A percentile compares a stretch with the other conserved stretches of the same genome.
Evolutionary conservation across 2,329 filamentous ascomycete genomes (phyloP).

Genomic region (Hymenoscyphus scutula): DNA sequence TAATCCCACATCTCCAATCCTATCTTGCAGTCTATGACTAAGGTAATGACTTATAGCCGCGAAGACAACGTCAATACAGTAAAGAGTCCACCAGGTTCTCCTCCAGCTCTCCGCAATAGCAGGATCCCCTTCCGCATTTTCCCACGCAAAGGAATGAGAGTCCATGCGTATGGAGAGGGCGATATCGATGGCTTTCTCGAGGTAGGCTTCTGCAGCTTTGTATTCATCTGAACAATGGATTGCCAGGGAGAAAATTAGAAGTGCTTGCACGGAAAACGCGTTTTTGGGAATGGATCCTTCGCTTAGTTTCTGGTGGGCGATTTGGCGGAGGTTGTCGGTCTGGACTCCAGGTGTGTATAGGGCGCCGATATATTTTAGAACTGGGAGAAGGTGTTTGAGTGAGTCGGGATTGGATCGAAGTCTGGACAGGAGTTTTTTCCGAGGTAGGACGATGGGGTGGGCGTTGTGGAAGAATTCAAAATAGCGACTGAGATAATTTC

Average conservation of each 20-base stretch:
- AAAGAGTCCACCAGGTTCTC: slow-evolving; percentile 72
- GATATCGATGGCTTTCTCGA: slow-evolving; percentile 51
- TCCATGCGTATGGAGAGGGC: slow-evolving; percentile 61
- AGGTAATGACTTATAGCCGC: slow-evolving; percentile 22
- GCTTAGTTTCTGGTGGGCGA: slow-evolving; percentile 12
- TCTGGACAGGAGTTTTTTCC: slow-evolving; percentile 31
- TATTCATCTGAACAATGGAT: slow-evolving; percentile 37
- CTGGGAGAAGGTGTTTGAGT: slow-evolving; percentile 29
- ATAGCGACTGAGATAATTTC: slow-evolving; percentile 11
- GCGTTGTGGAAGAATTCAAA: slow-evolving; percentile 33
- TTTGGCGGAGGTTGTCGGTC: slow-evolving; percentile 2
- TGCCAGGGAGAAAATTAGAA: slow-evolving; percentile 37
- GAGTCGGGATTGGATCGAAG: slow-evolving; percentile 32
- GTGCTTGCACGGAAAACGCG: slow-evolving; percentile 37
- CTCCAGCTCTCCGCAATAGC: slow-evolving; percentile 58
- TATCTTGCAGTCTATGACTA: slow-evolving; percentile 43
- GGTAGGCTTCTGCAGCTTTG: slow-evolving; percentile 28
- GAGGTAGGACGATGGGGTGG: slow-evolving; percentile 37
- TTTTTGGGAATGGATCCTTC: slow-evolving; percentile 14
- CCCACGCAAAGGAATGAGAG: slow-evolving; percentile 48
- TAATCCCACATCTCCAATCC: slow-evolving; percentile 55
- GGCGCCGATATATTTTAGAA: slow-evolving; percentile 39
- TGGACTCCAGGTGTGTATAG: slow-evolving; percentile 7
- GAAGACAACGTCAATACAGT: slow-evolving; percentile 55
- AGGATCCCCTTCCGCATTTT: slow-evolving; percentile 47